Evolutionary conservation across 2,329 filamentous ascomycete genomes (phyloP), one percentile per base, ranked within the genome.

Genomic region (Penicillium sp.): DNA sequence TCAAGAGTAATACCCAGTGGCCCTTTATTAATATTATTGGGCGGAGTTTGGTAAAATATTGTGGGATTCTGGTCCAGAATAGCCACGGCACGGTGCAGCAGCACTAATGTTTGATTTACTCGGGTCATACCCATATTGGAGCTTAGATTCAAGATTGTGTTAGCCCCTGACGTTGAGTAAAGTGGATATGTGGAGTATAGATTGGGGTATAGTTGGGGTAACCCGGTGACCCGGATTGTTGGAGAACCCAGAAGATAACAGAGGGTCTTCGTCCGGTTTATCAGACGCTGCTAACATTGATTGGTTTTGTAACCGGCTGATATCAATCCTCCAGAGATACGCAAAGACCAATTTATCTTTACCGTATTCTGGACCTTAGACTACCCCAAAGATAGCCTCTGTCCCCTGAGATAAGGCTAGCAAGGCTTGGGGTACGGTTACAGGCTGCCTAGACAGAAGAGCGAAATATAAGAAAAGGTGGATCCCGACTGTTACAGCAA

Each of bases 21-120:
- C 70, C 70, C 0, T 74, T 75, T 53, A 74, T 75, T 26, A 75
- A 75, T 60, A 62, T 69, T 1, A 65, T 75, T 47, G 73, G 73
- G 8, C 64, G 72, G 26, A 75, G 73, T 35, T 60, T 75, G 60
- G 70, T 74, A 44, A 64, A 62, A 56, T 75, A 74, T 56, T 30
- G 48, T 30, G 48, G 26, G 26, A 30, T 51, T 17, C n/a, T 31
- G 29, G 15, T 7, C 31, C 29, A 51, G 8, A 30, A 51, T 7
- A 51, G 29, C 26, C 23, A 51, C n/a, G 15, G 15, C 48, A 26
- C 5, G 7, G 29, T 17, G 29, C 30, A 51, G n/a, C 15, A 30
- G 26, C 31, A 15, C 26, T 31, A 35, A 51, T 51, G 29, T 13
- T 41, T 41, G 5, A 13, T 5, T 15, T 41, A 26, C 26, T 26